Evolutionary conservation across 768 basidiomycete species (phyloP), one percentile per base, ranked within the genome.

Genomic region (Trametes punicea): DNA sequence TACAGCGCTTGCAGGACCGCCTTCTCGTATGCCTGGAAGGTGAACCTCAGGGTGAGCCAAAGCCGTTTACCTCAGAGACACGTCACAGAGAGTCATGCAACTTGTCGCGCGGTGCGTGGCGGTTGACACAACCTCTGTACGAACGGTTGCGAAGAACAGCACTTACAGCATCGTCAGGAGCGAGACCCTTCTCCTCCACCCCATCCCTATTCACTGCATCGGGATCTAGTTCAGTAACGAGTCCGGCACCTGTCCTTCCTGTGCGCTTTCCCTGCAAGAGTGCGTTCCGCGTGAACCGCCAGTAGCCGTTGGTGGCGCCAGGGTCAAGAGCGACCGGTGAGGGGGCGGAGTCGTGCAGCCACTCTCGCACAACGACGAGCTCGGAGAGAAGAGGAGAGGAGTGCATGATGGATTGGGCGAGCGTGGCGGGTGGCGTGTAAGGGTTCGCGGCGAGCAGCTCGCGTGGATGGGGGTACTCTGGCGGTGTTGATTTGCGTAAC

Each of bases 331-430:
- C 80, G n/a, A 75, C 55, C 0, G 83, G 80, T 0, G 87, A 84
- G 0, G 84, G 81, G 0, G 89, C 87, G 0, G 81, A 87, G 38
- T 90, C 88, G 59, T 92, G 88, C 1, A 93, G 76, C 92, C 92
- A 94, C 68, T 93, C 90, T n/a, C 88, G 82, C 7, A 93, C 84
- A 40, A 88, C 83, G 42, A 90, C 76, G 51, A 93, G 88, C 57
- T 92, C 91, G 0, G 81, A 71, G 31, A 93, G 82, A 2, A 86
- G 75, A 0, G 81, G 82, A 0, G 85, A 89, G 3, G 81, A 71
- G 45, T 80, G 71, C 76, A 94, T 79, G 47, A 90, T 81, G 2
- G 83, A 79, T 65, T 90, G 85, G 0, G 87, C 88, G 25, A 94
- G 78, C 0, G 84, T 84, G 4, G 83, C 78, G 0, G 88, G 84